Percentiles rank a stretch among this genome's conserved stretches.
Conservation (phyloP, 148 eudicot species). For the Chenopodium berlandieri region DNA sequence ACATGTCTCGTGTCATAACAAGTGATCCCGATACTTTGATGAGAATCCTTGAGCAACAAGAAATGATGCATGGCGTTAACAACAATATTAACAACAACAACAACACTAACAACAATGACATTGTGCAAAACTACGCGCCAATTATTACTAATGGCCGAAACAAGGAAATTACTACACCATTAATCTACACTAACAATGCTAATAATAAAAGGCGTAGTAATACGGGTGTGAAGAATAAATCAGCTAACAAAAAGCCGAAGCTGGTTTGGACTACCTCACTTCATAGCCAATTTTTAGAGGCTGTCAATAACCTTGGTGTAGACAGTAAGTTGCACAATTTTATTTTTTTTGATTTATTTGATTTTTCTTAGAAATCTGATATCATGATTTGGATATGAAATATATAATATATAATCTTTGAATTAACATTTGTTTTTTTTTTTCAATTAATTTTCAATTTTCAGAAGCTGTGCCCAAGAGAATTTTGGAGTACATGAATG, state of each 20-base stretch:
- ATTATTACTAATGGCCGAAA: not conserved
- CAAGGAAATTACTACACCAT: not conserved
- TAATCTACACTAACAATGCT: not conserved
- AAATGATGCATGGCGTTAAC: not conserved
- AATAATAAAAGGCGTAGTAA: slow-evolving; percentile 13
- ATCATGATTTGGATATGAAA: not conserved
- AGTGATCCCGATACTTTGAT: not conserved
- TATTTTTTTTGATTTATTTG: not conserved
- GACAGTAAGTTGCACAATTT: slow-evolving; percentile 40
- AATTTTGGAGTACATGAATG: slow-evolving; percentile 52
- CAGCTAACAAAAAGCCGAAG: slow-evolving; percentile 32
- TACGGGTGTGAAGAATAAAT: not conserved
- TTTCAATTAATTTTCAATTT: not conserved
- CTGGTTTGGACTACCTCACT: slow-evolving; percentile 52
- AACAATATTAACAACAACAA: not conserved
- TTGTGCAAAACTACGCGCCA: not conserved
- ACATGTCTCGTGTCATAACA: not conserved
- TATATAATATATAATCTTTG: not conserved
- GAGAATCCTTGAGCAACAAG: not conserved
- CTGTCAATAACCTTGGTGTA: slow-evolving; percentile 43
- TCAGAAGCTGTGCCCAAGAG: slow-evolving; percentile 58
- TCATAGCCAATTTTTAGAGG: slow-evolving; percentile 55
- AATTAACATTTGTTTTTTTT: not conserved
- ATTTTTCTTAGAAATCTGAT: too few relatives aligned
- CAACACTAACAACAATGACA: not conserved